Evolutionary conservation across 495 filamentous ascomycete species (phyloP), one percentile per base, ranked within the genome.

Genomic region (Penicillium atrosanguineum): DNA sequence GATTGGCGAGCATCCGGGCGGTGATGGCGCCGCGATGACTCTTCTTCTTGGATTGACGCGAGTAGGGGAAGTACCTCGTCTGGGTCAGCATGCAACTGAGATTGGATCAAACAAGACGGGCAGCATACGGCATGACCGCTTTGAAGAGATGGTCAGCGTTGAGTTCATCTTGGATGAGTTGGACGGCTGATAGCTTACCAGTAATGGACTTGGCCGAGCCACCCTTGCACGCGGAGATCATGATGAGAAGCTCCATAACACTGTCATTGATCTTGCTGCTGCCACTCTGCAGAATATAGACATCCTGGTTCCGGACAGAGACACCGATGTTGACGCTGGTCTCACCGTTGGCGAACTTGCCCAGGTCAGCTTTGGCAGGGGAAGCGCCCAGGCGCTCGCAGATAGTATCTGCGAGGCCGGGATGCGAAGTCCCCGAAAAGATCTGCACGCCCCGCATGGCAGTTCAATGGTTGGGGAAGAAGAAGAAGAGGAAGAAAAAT

Each of bases 1-100:
- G 83, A 69, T 98, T 98, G 54, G 94, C 95, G 46, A 98, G 78
- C 91, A 98, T 95, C 56, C 93, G 84, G 23, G 95, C 94, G 19
- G 94, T 96, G 63, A 98, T 97, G 43, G 94, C 91, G 28, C 95
- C 94, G 56, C 94, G 83, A 64, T 97, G 94, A 46, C 90, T 91
- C 76, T 97, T 98, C 81, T 96, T 97, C 81, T 98, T 98, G 41
- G 92, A 97, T 73, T 98, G 94, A 46, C 95, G 89, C 57, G 91
- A 96, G 73, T 98, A 98, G 19, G 94, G 95, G 67, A 97, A 98
- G 76, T 98, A 98, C 63, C 78, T 81, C 76, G 62, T 62, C 49
- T 51, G 55, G 43, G 70, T 80, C 70, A 80, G 76, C 69, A 75
- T 72, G 64, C 62, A 64, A 16, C 48, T 59, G 64, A 58, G 59